Evolutionary conservation across 805 yeast genomes (phyloP).

Genomic region (Hagleromyces aurorensis): DNA sequence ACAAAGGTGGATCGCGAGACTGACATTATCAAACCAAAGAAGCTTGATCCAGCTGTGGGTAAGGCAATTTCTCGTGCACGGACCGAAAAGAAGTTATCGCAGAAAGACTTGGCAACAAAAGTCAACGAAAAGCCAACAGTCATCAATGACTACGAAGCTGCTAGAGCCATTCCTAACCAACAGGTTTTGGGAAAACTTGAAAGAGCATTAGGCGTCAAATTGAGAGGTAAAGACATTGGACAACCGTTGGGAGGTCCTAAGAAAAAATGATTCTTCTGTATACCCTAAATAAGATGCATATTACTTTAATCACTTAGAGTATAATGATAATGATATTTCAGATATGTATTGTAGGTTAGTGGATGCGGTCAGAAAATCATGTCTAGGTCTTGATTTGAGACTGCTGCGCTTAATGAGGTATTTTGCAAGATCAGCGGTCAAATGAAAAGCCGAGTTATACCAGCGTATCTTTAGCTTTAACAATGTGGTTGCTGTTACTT

Average conservation of each 20-base stretch:
- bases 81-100: conserved; percentile 81
- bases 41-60: conserved; percentile 78
- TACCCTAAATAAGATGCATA: too few relatives aligned
- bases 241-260: conserved; percentile 57
- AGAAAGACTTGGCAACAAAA: conserved; percentile 93
- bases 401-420: too few relatives aligned
- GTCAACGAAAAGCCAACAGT: conserved; percentile 94
- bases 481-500: too few relatives aligned
- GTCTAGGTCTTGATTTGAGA: too few relatives aligned
- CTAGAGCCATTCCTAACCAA: conserved; percentile 94
- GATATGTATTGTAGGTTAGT: too few relatives aligned
- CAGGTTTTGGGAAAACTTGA: conserved; percentile 88
- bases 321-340: too few relatives aligned
- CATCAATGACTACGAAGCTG: conserved; percentile 93
- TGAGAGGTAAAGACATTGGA: conserved; percentile 94
- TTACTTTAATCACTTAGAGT: too few relatives aligned
- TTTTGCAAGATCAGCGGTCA: too few relatives aligned
- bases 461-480: too few relatives aligned
- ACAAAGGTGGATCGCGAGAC: conserved; percentile 90
- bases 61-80: conserved; percentile 80
- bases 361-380: too few relatives aligned
- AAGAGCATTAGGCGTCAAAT: conserved; percentile 87
- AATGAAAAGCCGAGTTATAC: too few relatives aligned
- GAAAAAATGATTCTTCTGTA: too few relatives aligned
- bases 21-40: conserved; percentile 88